These are phyloP conservation scores for Phoenix dactylifera DNA, from an alignment of 176 grass and related monocot species.

Conservation along the genomic window DNA sequence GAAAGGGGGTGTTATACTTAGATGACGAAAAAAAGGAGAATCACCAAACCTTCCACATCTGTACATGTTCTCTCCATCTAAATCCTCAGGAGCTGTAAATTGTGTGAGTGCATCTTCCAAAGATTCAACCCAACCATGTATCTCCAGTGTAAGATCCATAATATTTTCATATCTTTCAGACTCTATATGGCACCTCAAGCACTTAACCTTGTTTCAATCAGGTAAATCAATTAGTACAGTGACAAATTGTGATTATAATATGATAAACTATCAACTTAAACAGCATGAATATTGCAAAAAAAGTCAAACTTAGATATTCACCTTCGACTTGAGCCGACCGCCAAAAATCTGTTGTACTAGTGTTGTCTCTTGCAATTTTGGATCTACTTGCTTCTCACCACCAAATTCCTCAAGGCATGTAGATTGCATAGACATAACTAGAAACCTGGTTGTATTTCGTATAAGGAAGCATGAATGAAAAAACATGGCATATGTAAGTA, in stretches of 20 bases:
- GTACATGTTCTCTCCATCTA: slow-evolving; percentile 99
- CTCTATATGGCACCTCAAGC: slow-evolving; percentile 86
- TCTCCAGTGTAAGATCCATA: slow-evolving; percentile 99
- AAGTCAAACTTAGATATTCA: slow-evolving; percentile 19
- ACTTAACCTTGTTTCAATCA: slow-evolving; percentile 71
- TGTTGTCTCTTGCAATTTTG: slow-evolving; percentile 88
- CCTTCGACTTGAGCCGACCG: slow-evolving; percentile 95
- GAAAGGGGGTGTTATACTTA: no score
- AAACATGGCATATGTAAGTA: background rate
- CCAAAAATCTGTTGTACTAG: slow-evolving; percentile 97
- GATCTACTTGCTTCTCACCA: slow-evolving; percentile 78
- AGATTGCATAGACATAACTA: slow-evolving; percentile 97
- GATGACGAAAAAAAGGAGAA: background rate
- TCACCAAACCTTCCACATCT: slow-evolving; percentile 77
- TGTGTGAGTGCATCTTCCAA: slow-evolving; percentile 98
- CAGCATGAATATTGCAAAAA: background rate
- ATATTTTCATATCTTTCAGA: slow-evolving; percentile 98
- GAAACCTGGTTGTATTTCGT: slow-evolving; percentile 51
- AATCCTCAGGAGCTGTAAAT: slow-evolving; percentile 96
- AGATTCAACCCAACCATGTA: slow-evolving; percentile 95
- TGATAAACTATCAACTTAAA: background rate
- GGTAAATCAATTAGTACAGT: slow-evolving; percentile 30
- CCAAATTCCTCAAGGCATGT: slow-evolving; percentile 75
- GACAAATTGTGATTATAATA: background rate
- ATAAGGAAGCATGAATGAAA: background rate